These are phyloP conservation scores for Poteriospumella lacustris DNA, from an alignment of 108 stramenopile species.

Conservation along the genomic window DNA sequence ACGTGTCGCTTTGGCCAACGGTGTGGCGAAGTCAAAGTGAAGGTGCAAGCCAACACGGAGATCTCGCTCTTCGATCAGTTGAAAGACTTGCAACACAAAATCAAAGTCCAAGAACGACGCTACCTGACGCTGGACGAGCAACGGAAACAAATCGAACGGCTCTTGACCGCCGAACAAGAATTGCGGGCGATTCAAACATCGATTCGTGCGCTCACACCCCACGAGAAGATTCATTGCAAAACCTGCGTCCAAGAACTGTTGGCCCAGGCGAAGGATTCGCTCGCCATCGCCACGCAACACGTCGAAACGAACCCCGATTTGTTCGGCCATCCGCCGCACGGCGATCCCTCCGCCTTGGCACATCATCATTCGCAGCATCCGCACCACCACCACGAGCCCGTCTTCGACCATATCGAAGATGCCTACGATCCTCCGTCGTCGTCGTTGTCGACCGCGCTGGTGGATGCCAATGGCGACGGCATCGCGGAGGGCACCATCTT, in stretches of 20 bases:
- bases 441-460: no score
- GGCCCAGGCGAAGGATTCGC: not conserved
- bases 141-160: not conserved
- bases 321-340: no score
- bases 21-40: constrained; percentile 31
- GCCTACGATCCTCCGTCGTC: no score
- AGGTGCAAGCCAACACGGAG: constrained; percentile 31
- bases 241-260: not conserved
- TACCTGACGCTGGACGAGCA: not conserved
- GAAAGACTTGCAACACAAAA: not conserved
- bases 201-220: not conserved
- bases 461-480: no score
- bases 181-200: not conserved
- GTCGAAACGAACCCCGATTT: no score
- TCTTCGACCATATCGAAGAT: no score
- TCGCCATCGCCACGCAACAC: no score
- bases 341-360: no score
- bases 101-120: not conserved
- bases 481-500: no score
- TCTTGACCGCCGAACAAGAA: not conserved
- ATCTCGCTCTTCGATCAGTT: not conserved
- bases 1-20: constrained; percentile 50
- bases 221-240: not conserved
- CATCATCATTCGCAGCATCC: no score
- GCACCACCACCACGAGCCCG: no score